Conservation (phyloP, 1,284 basidiomycete genomes). For the Ceratobasidium sp. region DNA sequence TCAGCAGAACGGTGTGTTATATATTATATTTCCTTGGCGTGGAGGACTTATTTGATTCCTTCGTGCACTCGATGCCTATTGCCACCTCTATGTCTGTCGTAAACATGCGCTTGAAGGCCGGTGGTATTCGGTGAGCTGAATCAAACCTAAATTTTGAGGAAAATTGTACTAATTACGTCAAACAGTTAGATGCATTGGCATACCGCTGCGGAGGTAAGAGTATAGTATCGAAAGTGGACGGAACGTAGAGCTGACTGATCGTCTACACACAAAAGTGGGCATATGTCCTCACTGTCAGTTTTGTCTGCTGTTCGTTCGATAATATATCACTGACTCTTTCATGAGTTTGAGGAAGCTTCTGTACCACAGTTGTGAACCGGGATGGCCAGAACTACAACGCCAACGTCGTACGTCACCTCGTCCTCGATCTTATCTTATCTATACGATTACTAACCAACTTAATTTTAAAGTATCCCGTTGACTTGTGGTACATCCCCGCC, state of each 20-base stretch:
- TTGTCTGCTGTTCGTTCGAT: no score
- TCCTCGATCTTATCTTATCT: not conserved
- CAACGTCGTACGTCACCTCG: slow-evolving; percentile 64
- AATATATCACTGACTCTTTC: no score
- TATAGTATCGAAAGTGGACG: slow-evolving; percentile 53
- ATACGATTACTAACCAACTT: slow-evolving; percentile 46
- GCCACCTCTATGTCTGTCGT: slow-evolving; percentile 74
- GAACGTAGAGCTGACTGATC: not conserved
- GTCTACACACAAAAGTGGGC: not conserved
- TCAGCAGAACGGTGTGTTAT: slow-evolving; percentile 72
- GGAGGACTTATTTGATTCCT: slow-evolving; percentile 46
- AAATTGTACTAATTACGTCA: not conserved
- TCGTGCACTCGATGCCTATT: slow-evolving; percentile 68
- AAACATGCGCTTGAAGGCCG: slow-evolving; percentile 76
- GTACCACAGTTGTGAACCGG: slow-evolving; percentile 71
- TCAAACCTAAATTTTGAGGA: slow-evolving; percentile 8
- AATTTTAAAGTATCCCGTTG: slow-evolving; percentile 27
- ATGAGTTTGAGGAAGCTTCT: slow-evolving; percentile 66
- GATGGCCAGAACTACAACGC: slow-evolving; percentile 73
- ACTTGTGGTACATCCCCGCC: slow-evolving; percentile 73
- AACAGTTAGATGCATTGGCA: slow-evolving; percentile 56
- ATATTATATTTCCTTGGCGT: slow-evolving; percentile 24
- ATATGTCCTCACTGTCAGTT: not conserved
- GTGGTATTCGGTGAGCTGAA: slow-evolving; percentile 71
- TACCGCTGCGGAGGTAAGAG: slow-evolving; percentile 49